Base-by-base conservation (phyloP, 2,329 filamentous ascomycete genomes). In the Colletotrichum liriopes region DNA sequence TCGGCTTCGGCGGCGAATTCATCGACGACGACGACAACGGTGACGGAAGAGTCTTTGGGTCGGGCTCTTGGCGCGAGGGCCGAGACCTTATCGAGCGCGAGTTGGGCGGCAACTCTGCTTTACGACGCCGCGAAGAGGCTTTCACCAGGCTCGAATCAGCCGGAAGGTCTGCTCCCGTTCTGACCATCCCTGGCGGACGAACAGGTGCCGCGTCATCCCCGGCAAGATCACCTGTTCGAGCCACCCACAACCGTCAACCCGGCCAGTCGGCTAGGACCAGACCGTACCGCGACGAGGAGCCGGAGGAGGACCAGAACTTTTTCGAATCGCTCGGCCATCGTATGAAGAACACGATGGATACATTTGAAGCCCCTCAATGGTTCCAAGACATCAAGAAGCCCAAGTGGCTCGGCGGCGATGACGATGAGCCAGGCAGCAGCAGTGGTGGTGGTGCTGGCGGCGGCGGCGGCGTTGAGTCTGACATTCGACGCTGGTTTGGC, bases 271-370 rank as follows among this genome's bases (percentile, higher is more conserved):
- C 75, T 5, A 65, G 68, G 5, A 43, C 61, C 32, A 55, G 61
- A 29, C 70, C 59, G 26, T 65, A 72, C 47, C 63, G 72, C 26
- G 88, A 89, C 0, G 87, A 88, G 9, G 88, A 89, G n/a, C 87
- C 89, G 1, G 70, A 93, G 41, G 91, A 93, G 41, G 91, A 95
- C 18, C 93, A 94, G 66, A 94, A 92, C 75, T 94, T 98, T 81
- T 95, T 98, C 78, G 89, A 93, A 75, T 92, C 93, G 43, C 91
- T 98, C 73, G 91, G 93, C 0, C 93, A 97, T 79, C 89, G 96
- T 45, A 92, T 99, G 77, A 93, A 92, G 82, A 99, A 99, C 78
- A 98, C 96, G 0, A 90, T 98, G 64, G 96, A 98, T 73, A 93
- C 91, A 0, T 88, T 94, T 2, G 93, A 95, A 64, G 88, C 92